These are phyloP conservation scores for Pyrus pyrifolia DNA, from an alignment of 306 rosid species.

Conservation along the genomic window DNA sequence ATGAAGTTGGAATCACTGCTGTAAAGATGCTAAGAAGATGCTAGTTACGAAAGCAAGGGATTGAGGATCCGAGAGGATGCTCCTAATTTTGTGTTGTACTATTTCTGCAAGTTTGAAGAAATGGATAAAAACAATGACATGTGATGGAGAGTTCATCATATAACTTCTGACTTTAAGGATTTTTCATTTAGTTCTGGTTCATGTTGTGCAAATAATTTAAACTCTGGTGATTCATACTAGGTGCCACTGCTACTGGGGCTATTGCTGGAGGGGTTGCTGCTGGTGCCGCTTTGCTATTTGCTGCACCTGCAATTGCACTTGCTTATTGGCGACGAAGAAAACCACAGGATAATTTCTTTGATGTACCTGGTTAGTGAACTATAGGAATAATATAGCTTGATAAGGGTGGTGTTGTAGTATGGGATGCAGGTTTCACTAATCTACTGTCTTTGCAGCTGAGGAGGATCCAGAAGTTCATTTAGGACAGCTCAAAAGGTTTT, in stretches of 20 bases:
- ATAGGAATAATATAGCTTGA: neutral
- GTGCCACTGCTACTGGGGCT: conserved; percentile 55
- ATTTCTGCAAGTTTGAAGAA: neutral
- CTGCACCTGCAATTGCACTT: conserved; percentile 92
- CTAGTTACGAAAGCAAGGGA: neutral
- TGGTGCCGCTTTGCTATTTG: conserved; percentile 85
- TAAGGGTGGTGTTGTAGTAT: neutral
- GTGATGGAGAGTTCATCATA: no score
- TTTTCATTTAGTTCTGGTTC: neutral
- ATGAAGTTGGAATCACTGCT: no score
- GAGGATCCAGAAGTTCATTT: conserved; percentile 91
- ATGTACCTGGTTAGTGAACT: conserved; percentile 83
- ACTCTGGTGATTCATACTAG: conserved; percentile 31
- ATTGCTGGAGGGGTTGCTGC: conserved; percentile 99
- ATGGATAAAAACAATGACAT: no score
- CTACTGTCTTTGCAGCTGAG: conserved; percentile 2
- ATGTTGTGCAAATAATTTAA: neutral
- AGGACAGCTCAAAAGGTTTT: conserved; percentile 85
- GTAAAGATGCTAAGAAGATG: neutral
- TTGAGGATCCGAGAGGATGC: neutral
- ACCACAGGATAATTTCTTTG: conserved; percentile 81
- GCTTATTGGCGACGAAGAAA: conserved; percentile 66
- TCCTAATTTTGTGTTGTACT: neutral
- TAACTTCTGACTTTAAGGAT: neutral
- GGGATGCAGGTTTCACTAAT: conserved; percentile 12